These are phyloP conservation scores for Cystofilobasidium bisporidii DNA, from an alignment of 768 basidiomycete genomes.

Conservation along the genomic window DNA sequence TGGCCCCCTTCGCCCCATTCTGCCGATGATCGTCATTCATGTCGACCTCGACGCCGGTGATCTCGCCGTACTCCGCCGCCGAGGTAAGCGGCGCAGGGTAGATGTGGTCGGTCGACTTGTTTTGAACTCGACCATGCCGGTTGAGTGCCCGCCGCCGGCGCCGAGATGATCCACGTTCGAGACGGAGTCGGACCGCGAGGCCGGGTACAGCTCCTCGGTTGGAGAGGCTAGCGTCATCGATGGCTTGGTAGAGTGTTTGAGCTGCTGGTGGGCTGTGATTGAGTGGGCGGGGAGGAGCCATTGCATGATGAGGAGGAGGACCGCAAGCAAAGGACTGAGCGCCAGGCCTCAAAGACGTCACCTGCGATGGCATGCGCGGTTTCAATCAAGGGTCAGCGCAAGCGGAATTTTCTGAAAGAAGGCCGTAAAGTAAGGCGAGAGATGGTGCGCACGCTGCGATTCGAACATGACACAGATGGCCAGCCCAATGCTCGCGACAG, in stretches of 20 bases:
- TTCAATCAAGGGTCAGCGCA: not conserved
- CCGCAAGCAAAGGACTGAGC: too few species aligned
- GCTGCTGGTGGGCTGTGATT: not conserved
- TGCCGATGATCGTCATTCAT: too few species aligned
- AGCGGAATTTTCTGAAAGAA: not conserved
- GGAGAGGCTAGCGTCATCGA: not conserved
- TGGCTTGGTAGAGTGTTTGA: not conserved
- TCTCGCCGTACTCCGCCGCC: too few species aligned
- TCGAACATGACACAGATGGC: not conserved
- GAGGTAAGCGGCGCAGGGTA: too few species aligned
- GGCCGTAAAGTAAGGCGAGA: not conserved
- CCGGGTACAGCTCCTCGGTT: not conserved
- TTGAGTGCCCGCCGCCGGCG: not conserved
- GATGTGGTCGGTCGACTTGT: constrained; percentile 5
- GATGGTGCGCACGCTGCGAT: not conserved
- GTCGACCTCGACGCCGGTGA: too few species aligned
- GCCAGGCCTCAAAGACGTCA: not conserved
- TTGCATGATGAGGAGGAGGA: too few species aligned
- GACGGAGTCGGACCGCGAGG: not conserved
- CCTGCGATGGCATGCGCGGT: not conserved
- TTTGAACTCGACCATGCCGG: not conserved
- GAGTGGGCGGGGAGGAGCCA: too few species aligned
- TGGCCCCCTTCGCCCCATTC: too few species aligned
- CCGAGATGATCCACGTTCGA: not conserved
- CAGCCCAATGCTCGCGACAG: not conserved